These are phyloP conservation scores for Croton setiger DNA, from an alignment of 441 rosid genomes.

Conservation along the genomic window DNA sequence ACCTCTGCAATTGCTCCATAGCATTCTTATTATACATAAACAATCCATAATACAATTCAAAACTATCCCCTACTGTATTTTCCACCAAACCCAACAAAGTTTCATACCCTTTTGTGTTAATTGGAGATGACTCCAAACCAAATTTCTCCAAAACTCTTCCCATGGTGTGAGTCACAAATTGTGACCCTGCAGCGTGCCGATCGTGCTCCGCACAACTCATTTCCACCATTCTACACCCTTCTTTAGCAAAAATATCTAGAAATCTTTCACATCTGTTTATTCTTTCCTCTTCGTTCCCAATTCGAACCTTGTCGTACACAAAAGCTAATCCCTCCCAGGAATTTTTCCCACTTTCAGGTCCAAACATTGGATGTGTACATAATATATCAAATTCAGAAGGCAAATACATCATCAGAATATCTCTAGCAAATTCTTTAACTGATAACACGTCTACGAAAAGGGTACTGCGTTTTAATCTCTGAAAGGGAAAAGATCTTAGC, in stretches of 20 bases:
- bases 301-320: constrained; percentile 54
- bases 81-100: constrained; percentile 50
- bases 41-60: constrained; percentile 73
- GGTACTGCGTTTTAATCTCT: constrained; percentile 60
- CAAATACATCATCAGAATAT: constrained; percentile 43
- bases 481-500: constrained; percentile 51
- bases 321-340: constrained; percentile 49
- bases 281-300: constrained; percentile 37
- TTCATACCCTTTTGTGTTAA: constrained; percentile 58
- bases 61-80: constrained; percentile 59
- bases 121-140: constrained; percentile 47
- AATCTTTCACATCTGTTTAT: constrained; percentile 39
- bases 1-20: constrained; percentile 55
- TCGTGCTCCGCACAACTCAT: constrained; percentile 62
- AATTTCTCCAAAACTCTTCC: constrained; percentile 49
- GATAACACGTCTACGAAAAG: constrained; percentile 81
- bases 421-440: constrained; percentile 66
- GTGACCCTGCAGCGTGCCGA: constrained; percentile 42
- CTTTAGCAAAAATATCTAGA: constrained; percentile 42
- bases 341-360: constrained; percentile 50
- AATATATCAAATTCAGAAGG: constrained; percentile 63
- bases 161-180: constrained; percentile 50
- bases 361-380: constrained; percentile 76
- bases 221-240: constrained; percentile 80
- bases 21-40: constrained; percentile 64